Conservation (phyloP, 345 rosid genomes). For the thale cress (Arabidopsis thaliana) region TAIR10.1 NC_003074.8:589501-590000, state of each 20-base stretch:
- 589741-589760: neutral
- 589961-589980: constrained; percentile 4
- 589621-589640: neutral
- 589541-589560: constrained; percentile 43
- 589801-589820: constrained; percentile 14
- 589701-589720: neutral
- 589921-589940: neutral
- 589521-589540: constrained; percentile 26
- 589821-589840: constrained; percentile 43
- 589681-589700: constrained; percentile 28
- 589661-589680: constrained; percentile 29
- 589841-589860: constrained; percentile 35
- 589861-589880: neutral
- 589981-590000: neutral
- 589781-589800: constrained; percentile 18
- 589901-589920: neutral
- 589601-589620: neutral
- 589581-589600: constrained; percentile 47
- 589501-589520: constrained; percentile 45
- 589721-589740: neutral
- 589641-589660: constrained; percentile 20
- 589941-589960: constrained; percentile 17
- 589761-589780: constrained; percentile 31
- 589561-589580: constrained; percentile 44
- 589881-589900: constrained; percentile 33